Evolutionary conservation across 257 asterid species (phyloP), one percentile per base, ranked within the genome.

Genomic region (Petunia secreta): DNA sequence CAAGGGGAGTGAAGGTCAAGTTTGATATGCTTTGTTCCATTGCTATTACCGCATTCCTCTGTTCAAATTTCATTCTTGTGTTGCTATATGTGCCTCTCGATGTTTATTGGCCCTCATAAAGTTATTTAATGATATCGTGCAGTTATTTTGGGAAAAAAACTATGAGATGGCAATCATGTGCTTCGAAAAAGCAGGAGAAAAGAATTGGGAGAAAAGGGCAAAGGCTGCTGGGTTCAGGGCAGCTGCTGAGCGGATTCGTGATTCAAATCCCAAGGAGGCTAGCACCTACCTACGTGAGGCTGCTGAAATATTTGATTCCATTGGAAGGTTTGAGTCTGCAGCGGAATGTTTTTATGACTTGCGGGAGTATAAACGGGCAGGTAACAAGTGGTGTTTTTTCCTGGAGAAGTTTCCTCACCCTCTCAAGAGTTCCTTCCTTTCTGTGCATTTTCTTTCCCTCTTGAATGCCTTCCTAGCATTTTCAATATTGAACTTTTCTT

Each of bases 111-210:
- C 1, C 38, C 0, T 77, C 58, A 59, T 77, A 0, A 8, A 41
- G 13, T 58, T 59, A 43, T 16, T 67, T 11, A 71, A 8, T 53
- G 57, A 65, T 75, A 73, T 55, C 41, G 11, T 78, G 78, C 89
- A 92, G 97, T 91, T 92, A 25, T 87, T 87, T 67, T 85, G 89
- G 97, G 95, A 89, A 39, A 87, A 86, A 58, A 86, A 91, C 63
- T 92, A 87, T 78, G 92, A 86, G 82, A 92, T 92, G 95, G 92
- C 97, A 16, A 85, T 85, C 5, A 79, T 82, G 88, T 92, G 97
- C 85, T 92, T 92, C 60, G 92, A 88, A 63, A 91, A 83, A 79
- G 94, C 97, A 1, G 95, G 94, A 16, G 97, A 88, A 34, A 82
- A 64, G 62, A 69, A 36, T 1, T 89, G 90, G 91, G 92, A 87